A percentile compares a stretch with the other conserved stretches of the same genome.
Conservation (phyloP, 2,329 filamentous ascomycete genomes). For the Dissoconium aciculare region DNA sequence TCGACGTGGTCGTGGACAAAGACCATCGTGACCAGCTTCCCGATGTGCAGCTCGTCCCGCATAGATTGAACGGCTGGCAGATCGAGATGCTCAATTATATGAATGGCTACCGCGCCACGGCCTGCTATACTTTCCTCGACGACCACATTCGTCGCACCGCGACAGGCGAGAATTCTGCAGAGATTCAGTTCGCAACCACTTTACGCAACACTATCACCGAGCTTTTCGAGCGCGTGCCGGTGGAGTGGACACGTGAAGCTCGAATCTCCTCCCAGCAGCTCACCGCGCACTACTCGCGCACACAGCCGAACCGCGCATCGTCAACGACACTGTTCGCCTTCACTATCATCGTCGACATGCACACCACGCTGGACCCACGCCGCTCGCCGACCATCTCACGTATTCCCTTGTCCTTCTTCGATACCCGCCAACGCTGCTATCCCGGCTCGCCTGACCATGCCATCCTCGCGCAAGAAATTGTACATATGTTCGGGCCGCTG, state of each 20-base stretch:
- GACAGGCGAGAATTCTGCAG: conserved; percentile 13
- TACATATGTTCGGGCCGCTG: conserved; percentile 32
- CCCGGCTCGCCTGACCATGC: conserved; percentile 32
- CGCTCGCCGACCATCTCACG: conserved; percentile 18
- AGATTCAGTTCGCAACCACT: conserved; percentile 25
- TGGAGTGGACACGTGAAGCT: conserved; percentile 29
- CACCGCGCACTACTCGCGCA: conserved; percentile 19
- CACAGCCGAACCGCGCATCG: conserved; percentile 12
- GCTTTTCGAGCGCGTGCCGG: conserved; percentile 24
- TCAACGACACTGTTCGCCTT: conserved; percentile 31
- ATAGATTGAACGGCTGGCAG: conserved; percentile 21
- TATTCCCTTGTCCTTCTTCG: conserved; percentile 33
- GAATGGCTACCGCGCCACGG: conserved; percentile 15
- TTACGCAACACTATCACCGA: conserved; percentile 20
- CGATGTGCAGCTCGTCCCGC: conserved; percentile 27
- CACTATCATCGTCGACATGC: conserved; percentile 24
- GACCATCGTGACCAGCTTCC: conserved; percentile 29
- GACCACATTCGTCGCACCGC: conserved; percentile 7
- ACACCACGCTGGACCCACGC: conserved; percentile 17
- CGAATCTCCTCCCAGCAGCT: conserved; percentile 31
- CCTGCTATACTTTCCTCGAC: conserved; percentile 14
- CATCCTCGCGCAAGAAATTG: conserved; percentile 30
- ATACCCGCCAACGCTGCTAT: conserved; percentile 29
- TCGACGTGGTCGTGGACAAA: conserved; percentile 32
- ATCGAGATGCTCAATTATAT: conserved; percentile 22